Base-by-base conservation (phyloP, 345 rosid species). In the Eutrema yunnanense region DNA sequence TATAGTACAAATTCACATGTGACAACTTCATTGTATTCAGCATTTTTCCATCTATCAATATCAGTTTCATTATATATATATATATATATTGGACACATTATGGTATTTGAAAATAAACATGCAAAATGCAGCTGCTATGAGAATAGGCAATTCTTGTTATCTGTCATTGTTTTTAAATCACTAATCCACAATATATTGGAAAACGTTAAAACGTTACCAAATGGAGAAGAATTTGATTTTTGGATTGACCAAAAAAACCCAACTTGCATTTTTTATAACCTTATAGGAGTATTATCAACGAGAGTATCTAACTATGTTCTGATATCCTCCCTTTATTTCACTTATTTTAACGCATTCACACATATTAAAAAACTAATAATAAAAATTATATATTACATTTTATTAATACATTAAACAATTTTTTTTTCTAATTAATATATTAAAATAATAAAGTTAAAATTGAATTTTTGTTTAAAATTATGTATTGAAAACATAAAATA, bases 1-100 rank as follows among this genome's bases (percentile, higher is more conserved):
- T 32, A 30, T 48, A 49, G 55, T 59, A 22, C 62, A 26, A 40
- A 30, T 54, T 16, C 73, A 26, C 73, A 49, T 60, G 73, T 74
- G 73, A 51, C 48, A 22, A 43, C 62, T 67, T 67, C 73, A 60
- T 60, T 27, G 69, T 67, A 33, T 50, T 74, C 68, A 67, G 52
- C 78, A 67, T 6, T 67, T 11, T 57, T 6, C 38, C 68, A 60
- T 32, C 62, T 50, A 67, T 33, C 65, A 32, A 19, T 59, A 59
- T 66, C 22, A 36, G 56, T 52, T 33, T 47, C 9, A 10, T n/a
- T 33, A 13, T 2, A 5, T 29, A 11, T 36, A 36, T 14, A 33
- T 14, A 27, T 22, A n/a, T n/a, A n/a, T n/a, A n/a, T n/a, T 22
- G 22, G 40, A 58, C 53, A n/a, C 37, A 58, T 37, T 46, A 47